A percentile compares a stretch with the other conserved stretches of the same genome.
These are phyloP conservation scores for Curvularia verruculosa DNA, from an alignment of 2,329 filamentous ascomycete genomes.

Conservation along the genomic window DNA sequence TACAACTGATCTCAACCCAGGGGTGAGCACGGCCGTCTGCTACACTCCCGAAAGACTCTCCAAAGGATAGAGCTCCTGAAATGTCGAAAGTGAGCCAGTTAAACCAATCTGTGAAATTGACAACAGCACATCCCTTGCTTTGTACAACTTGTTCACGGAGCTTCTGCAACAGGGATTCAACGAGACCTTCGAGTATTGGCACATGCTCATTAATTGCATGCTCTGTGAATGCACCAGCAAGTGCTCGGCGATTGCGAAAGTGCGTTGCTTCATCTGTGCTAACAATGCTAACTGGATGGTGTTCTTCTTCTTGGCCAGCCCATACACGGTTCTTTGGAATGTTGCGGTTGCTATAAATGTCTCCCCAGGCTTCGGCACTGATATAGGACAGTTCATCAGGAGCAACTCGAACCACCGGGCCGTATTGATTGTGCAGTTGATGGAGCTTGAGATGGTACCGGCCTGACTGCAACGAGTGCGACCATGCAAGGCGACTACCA, in stretches of 20 bases:
- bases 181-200: slow-evolving; percentile 43
- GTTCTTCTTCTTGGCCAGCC: slow-evolving; percentile 16
- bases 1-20: slow-evolving; percentile 41
- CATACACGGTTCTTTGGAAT: slow-evolving; percentile 21
- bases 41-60: slow-evolving; percentile 49
- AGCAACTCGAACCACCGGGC: slow-evolving; percentile 55
- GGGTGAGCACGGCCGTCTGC: slow-evolving; percentile 29
- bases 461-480: slow-evolving; percentile 30
- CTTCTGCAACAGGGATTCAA: slow-evolving; percentile 43
- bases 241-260: slow-evolving; percentile 36
- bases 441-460: slow-evolving; percentile 11
- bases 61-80: slow-evolving; percentile 57
- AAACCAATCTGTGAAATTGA: slow-evolving; percentile 21
- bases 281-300: slow-evolving; percentile 18
- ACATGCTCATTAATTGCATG: slow-evolving; percentile 50
- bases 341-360: slow-evolving; percentile 46
- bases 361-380: slow-evolving; percentile 49
- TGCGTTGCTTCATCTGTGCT: slow-evolving; percentile 27
- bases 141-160: slow-evolving; percentile 13
- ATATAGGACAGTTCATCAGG: slow-evolving; percentile 58
- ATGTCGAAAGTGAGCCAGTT: slow-evolving; percentile 30
- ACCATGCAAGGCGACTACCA: slow-evolving; percentile 45
- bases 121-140: slow-evolving; percentile 22
- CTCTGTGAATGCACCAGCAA: slow-evolving; percentile 54
- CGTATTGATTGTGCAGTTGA: slow-evolving; percentile 33